Percentiles rank a stretch among this genome's conserved stretches.
These are phyloP conservation scores for Phtheirospermum japonicum DNA, from an alignment of 257 asterid species.

Conservation along the genomic window DNA sequence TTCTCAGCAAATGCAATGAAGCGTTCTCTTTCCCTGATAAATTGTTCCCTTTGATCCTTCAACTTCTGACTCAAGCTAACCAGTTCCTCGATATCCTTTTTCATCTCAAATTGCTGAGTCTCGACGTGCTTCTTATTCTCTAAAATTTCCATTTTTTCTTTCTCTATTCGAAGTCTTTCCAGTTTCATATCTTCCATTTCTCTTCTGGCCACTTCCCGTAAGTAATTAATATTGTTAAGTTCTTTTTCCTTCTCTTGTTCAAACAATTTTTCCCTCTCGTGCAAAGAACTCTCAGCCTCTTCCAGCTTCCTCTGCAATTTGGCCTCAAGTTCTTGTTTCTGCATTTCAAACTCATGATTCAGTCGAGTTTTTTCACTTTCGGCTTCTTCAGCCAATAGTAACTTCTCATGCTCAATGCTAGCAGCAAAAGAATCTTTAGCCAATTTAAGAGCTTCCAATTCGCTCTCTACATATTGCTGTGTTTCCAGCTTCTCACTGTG, in stretches of 20 bases:
- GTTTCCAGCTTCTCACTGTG: constrained; percentile 72
- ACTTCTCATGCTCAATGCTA: constrained; percentile 75
- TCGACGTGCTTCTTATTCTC: constrained; percentile 73
- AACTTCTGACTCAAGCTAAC: constrained; percentile 74
- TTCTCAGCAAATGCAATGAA: constrained; percentile 70
- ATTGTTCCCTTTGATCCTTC: constrained; percentile 83
- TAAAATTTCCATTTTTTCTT: constrained; percentile 63
- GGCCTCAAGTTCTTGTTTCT: constrained; percentile 66
- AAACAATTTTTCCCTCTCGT: constrained; percentile 58
- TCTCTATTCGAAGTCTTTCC: constrained; percentile 55
- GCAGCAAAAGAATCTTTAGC: constrained; percentile 76
- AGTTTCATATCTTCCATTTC: constrained; percentile 87
- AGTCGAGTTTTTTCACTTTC: constrained; percentile 58
- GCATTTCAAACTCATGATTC: constrained; percentile 64
- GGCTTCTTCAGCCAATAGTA: constrained; percentile 49
- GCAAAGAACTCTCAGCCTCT: constrained; percentile 61
- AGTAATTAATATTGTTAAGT: constrained; percentile 54
- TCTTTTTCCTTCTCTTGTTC: constrained; percentile 60
- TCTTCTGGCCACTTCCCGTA: constrained; percentile 71
- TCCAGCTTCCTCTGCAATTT: constrained; percentile 64
- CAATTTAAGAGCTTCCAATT: constrained; percentile 71
- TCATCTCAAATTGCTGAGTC: constrained; percentile 73
- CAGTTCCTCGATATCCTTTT: constrained; percentile 82
- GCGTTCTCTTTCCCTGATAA: constrained; percentile 79
- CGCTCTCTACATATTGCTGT: constrained; percentile 54